A percentile compares a stretch with the other conserved stretches of the same genome.
These are phyloP conservation scores for Pestalotiopsis fici DNA, from an alignment of 2,329 filamentous ascomycete species.

Conservation along the genomic window DNA sequence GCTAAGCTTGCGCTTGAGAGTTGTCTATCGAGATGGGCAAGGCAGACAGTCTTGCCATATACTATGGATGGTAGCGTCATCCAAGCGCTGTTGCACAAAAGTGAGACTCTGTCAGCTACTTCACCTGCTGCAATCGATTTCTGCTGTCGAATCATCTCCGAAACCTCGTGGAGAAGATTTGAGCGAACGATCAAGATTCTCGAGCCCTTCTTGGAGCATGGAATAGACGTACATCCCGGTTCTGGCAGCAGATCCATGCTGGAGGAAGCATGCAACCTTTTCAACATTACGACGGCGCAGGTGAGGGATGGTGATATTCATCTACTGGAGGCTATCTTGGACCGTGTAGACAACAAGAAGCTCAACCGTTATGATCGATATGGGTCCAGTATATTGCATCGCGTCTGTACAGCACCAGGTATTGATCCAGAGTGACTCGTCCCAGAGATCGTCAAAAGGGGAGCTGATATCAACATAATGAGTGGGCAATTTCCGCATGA, in stretches of 20 bases:
- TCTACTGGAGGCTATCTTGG: not conserved
- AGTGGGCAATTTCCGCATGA: fast-evolving
- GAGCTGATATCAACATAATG: not conserved
- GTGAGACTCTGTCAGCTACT: not conserved
- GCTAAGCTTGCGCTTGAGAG: not conserved
- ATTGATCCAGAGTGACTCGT: not conserved
- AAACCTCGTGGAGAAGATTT: not conserved
- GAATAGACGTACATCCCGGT: not conserved
- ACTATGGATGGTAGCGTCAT: not conserved
- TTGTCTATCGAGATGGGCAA: not conserved
- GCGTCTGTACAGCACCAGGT: not conserved
- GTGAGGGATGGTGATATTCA: not conserved
- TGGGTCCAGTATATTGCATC: not conserved
- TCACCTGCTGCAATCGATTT: not conserved
- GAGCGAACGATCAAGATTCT: not conserved
- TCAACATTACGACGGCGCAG: fast-evolving
- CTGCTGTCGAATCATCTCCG: not conserved
- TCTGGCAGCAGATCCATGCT: not conserved
- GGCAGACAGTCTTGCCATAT: fast-evolving
- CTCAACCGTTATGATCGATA: not conserved
- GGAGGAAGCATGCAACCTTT: not conserved
- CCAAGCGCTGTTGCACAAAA: not conserved
- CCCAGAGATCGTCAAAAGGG: not conserved
- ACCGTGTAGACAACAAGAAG: not conserved
- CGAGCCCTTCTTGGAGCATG: not conserved